Conservation (phyloP, 352 stramenopile genomes). For the Phytopythium sindhum region DNA sequence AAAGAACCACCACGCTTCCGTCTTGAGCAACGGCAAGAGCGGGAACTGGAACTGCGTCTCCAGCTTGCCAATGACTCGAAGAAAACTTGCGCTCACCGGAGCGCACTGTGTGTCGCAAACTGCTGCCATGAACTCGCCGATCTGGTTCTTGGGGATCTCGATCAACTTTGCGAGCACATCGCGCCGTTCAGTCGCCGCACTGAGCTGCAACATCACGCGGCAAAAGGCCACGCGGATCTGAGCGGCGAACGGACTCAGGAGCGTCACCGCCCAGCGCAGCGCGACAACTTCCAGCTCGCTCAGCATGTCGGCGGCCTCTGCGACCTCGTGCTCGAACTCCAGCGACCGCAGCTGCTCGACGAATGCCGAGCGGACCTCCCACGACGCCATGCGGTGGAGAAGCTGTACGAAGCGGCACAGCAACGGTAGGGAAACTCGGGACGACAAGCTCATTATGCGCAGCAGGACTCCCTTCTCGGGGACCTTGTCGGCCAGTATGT, state of each 20-base stretch:
- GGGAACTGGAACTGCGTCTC: slow-evolving; percentile 31
- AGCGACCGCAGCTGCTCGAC: slow-evolving; percentile 60
- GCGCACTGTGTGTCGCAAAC: slow-evolving; percentile 27
- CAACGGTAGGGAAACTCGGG: slow-evolving; percentile 29
- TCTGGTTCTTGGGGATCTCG: slow-evolving; percentile 38
- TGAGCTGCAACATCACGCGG: slow-evolving; percentile 27
- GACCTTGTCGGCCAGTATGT: slow-evolving; percentile 28
- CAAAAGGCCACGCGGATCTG: slow-evolving; percentile 33
- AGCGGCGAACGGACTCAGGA: slow-evolving; percentile 41
- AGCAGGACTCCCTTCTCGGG: slow-evolving; percentile 55
- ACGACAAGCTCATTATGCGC: slow-evolving; percentile 53
- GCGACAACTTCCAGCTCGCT: slow-evolving; percentile 32
- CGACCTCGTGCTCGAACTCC: slow-evolving; percentile 28
- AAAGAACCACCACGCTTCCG: slow-evolving; percentile 44
- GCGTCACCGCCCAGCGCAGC: slow-evolving; percentile 32
- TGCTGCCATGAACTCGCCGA: slow-evolving; percentile 28
- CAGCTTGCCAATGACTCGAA: slow-evolving; percentile 41
- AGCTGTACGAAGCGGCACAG: slow-evolving; percentile 43
- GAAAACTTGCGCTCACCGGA: slow-evolving; percentile 30
- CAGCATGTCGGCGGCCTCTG: slow-evolving; percentile 33
- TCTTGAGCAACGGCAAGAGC: slow-evolving; percentile 38
- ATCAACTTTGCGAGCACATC: slow-evolving; percentile 23
- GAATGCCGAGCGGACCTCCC: slow-evolving; percentile 49
- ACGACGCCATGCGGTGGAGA: slow-evolving; percentile 38
- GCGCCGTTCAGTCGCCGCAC: slow-evolving; percentile 15